These are phyloP conservation scores for Saprolegnia diclina DNA, from an alignment of 352 stramenopile species.

Conservation along the genomic window DNA sequence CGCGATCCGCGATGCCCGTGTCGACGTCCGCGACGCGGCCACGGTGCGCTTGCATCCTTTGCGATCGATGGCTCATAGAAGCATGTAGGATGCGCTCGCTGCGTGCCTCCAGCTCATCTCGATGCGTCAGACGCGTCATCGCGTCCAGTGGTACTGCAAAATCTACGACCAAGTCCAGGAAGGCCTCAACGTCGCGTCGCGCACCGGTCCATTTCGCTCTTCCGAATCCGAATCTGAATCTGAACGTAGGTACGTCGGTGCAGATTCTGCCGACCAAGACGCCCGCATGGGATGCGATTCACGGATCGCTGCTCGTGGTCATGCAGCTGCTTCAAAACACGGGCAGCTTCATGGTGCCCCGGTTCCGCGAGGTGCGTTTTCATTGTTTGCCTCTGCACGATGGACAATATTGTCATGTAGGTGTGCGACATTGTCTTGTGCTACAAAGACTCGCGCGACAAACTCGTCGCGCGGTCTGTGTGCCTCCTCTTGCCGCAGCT, in stretches of 20 bases:
- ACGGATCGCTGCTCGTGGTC: constrained; percentile 95
- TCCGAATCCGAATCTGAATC: neutral
- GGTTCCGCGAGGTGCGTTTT: constrained; percentile 88
- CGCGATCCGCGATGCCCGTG: constrained; percentile 59
- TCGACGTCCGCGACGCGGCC: constrained; percentile 79
- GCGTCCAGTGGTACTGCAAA: constrained; percentile 90
- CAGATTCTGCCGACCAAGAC: constrained; percentile 12
- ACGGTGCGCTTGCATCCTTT: constrained; percentile 30
- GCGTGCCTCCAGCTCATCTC: constrained; percentile 86
- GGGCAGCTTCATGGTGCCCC: constrained; percentile 94
- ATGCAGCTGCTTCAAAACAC: constrained; percentile 93
- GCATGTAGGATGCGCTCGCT: constrained; percentile 51
- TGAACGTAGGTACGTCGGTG: constrained; percentile 10
- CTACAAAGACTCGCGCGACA: constrained; percentile 88
- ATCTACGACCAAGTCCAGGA: constrained; percentile 89
- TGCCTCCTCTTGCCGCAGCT: constrained; percentile 90
- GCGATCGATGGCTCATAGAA: neutral
- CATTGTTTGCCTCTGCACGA: neutral
- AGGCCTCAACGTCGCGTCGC: constrained; percentile 37
- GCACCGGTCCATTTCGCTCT: constrained; percentile 1
- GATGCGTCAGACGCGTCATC: constrained; percentile 66
- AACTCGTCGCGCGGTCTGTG: constrained; percentile 73
- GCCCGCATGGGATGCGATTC: constrained; percentile 71
- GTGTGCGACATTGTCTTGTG: constrained; percentile 88
- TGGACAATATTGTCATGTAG: constrained; percentile 16